phyloP scores from a whole-genome alignment of 169 alveolate genomes.

The Plasmodium blacklocki region DNA sequence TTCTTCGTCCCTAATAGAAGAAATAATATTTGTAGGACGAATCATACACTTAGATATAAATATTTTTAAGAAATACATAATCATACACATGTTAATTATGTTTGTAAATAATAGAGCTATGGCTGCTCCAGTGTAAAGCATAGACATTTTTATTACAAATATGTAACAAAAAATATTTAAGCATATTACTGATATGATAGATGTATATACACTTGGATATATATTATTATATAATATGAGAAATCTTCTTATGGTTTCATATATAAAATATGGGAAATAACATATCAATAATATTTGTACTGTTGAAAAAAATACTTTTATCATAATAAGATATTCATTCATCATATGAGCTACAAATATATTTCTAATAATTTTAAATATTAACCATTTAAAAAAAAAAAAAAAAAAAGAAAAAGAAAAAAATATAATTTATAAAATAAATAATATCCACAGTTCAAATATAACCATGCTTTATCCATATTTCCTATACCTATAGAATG shows the following conservation, averaged over 20 bases:
- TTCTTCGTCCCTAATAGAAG: too few relatives aligned
- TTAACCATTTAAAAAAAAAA: neutral
- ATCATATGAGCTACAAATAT: neutral
- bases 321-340: conserved; percentile 1
- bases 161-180: conserved; percentile 35
- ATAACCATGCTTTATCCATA: conserved; percentile 8
- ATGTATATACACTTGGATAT: conserved; percentile 32
- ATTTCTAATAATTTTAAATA: neutral
- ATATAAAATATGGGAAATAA: conserved; percentile 32
- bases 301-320: conserved; percentile 18
- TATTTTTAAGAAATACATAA: conserved; percentile 14
- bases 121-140: conserved; percentile 33
- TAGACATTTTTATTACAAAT: conserved; percentile 6
- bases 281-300: conserved; percentile 22
- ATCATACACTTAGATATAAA: neutral
- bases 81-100: conserved; percentile 9
- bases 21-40: too few relatives aligned
- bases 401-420: conserved; percentile 3
- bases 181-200: conserved; percentile 29
- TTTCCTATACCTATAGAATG: conserved; percentile 12
- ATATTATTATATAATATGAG: conserved; percentile 34
- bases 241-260: conserved; percentile 31
- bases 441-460: conserved; percentile 29
- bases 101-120: conserved; percentile 2
- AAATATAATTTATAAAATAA: conserved; percentile 23